Evolutionary conservation across 306 rosid species (phyloP).

Genomic region (Cucurbita pepo): DNA sequence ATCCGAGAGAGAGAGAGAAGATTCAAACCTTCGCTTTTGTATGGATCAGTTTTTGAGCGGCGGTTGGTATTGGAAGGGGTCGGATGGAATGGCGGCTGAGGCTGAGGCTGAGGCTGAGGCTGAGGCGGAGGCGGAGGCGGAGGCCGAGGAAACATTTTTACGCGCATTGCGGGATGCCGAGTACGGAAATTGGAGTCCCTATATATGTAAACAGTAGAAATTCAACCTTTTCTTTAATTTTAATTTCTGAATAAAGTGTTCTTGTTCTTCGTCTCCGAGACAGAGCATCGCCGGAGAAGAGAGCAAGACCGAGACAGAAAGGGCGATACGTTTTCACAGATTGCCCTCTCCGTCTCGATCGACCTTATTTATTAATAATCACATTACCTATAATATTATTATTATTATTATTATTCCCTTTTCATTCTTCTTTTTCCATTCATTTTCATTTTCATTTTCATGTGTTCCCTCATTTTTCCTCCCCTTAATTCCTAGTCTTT

Average conservation of each 20-base stretch:
- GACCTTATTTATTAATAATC: not conserved
- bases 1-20: too few relatives aligned
- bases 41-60: too few relatives aligned
- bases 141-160: not conserved
- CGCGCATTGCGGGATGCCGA: not conserved
- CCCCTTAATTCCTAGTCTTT: conserved; percentile 8
- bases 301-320: conserved; percentile 9
- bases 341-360: conserved; percentile 10
- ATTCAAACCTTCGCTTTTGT: too few relatives aligned
- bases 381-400: not conserved
- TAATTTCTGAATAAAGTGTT: not conserved
- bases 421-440: not conserved
- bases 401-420: too few relatives aligned
- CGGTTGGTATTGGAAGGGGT: not conserved
- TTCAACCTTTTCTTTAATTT: not conserved
- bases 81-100: not conserved
- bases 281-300: conserved; percentile 6
- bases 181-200: not conserved
- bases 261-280: not conserved
- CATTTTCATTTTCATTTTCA: not conserved
- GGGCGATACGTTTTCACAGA: not conserved
- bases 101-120: not conserved
- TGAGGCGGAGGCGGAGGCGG: not conserved
- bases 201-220: not conserved
- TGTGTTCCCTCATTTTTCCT: not conserved